A percentile compares a stretch with the other conserved stretches of the same genome.
phyloP scores from a whole-genome alignment of 805 yeast genomes.

The Kregervanrija delftensis region DNA sequence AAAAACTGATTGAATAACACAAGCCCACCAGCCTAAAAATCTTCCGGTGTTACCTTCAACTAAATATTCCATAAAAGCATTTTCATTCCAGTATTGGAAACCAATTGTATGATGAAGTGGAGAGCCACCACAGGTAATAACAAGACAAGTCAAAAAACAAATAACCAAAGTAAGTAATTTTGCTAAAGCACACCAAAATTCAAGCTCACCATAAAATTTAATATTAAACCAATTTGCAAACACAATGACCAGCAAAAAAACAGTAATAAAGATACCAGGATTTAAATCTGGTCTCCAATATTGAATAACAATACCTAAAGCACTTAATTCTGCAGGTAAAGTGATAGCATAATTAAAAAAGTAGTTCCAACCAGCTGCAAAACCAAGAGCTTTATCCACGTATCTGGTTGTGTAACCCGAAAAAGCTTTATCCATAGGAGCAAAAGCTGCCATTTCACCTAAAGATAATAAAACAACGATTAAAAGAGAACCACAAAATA shows the following conservation, averaged over 20 bases:
- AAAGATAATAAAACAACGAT: constrained; percentile 35
- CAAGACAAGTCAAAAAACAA: constrained; percentile 23
- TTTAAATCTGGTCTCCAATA: constrained; percentile 42
- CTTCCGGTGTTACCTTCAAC: constrained; percentile 37
- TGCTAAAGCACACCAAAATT: constrained; percentile 40
- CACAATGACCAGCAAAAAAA: constrained; percentile 36
- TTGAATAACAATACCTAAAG: constrained; percentile 40
- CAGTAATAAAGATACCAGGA: constrained; percentile 37
- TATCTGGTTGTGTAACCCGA: constrained; percentile 40
- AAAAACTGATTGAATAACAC: constrained; percentile 34
- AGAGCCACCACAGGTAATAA: constrained; percentile 43
- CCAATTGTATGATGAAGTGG: constrained; percentile 36
- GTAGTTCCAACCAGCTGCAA: constrained; percentile 44
- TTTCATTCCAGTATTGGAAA: constrained; percentile 26
- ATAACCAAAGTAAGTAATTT: constrained; percentile 35
- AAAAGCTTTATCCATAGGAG: constrained; percentile 43
- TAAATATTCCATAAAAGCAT: constrained; percentile 30
- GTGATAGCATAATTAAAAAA: constrained; percentile 40
- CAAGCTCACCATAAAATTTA: constrained; percentile 40
- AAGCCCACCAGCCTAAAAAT: constrained; percentile 39
- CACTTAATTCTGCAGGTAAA: constrained; percentile 40
- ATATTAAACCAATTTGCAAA: constrained; percentile 38
- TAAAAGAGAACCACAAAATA: constrained; percentile 37
- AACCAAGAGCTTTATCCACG: constrained; percentile 38
- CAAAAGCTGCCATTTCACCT: constrained; percentile 40